phyloP scores from a whole-genome alignment of 73 alveolate genomes.

The Stentor roeselii region DNA sequence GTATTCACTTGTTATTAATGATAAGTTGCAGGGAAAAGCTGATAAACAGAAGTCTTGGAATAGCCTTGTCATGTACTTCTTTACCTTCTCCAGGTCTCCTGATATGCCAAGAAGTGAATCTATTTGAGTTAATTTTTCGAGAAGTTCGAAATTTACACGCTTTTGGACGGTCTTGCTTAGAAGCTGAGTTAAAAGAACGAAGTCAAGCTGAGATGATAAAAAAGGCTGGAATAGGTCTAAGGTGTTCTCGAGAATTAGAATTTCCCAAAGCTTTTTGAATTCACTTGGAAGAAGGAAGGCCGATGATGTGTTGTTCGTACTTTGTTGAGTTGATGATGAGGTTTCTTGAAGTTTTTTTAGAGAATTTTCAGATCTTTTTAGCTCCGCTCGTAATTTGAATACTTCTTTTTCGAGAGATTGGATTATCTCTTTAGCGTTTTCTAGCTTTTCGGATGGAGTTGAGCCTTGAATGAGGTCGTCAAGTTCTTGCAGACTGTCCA shows the following conservation, averaged over 20 bases:
- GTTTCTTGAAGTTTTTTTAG: slow-evolving; percentile 32
- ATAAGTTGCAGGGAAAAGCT: slow-evolving; percentile 14
- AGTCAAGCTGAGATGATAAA: slow-evolving; percentile 32
- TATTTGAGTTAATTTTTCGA: background rate
- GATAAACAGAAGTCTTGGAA: slow-evolving; percentile 22
- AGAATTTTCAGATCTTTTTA: slow-evolving; percentile 20
- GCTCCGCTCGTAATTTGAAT: slow-evolving; percentile 24
- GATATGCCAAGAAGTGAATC: slow-evolving; percentile 3
- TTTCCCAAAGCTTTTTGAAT: slow-evolving; percentile 51
- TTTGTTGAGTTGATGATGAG: slow-evolving; percentile 28
- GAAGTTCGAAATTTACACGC: slow-evolving; percentile 3
- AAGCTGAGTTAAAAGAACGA: slow-evolving; percentile 21
- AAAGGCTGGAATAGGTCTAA: slow-evolving; percentile 55
- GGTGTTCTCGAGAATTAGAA: slow-evolving; percentile 34
- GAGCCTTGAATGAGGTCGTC: background rate
- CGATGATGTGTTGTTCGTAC: slow-evolving; percentile 59
- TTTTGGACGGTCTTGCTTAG: background rate
- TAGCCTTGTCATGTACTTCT: slow-evolving; percentile 19
- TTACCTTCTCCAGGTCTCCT: slow-evolving; percentile 12
- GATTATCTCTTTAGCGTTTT: background rate
- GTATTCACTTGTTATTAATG: background rate
- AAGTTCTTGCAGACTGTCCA: background rate
- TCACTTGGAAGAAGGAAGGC: slow-evolving; percentile 56
- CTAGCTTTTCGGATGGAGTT: slow-evolving; percentile 17
- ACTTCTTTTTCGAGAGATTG: background rate